Evolutionary conservation across 2,329 filamentous ascomycete species (phyloP), one percentile per base, ranked within the genome.

Genomic region (Boeremia exigua): DNA sequence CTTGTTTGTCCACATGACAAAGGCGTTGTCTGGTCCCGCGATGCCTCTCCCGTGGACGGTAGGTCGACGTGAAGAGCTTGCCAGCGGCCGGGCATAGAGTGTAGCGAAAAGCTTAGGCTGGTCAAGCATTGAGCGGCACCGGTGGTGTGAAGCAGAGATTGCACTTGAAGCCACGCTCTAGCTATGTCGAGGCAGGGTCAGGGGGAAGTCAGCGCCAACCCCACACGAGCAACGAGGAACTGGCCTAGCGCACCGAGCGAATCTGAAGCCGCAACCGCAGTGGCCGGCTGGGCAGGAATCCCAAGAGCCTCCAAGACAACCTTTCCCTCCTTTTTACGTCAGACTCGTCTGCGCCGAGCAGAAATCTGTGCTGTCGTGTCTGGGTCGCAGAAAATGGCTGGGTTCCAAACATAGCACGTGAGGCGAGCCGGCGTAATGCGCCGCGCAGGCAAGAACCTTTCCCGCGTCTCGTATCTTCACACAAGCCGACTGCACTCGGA

Each of bases 71-170:
- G 52, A 49, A 49, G 44, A 55, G 52, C 52, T 46, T 55, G 52
- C 40, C 40, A 17, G 29, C 25, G 28, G 46, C 45, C 52, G 46
- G 39, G 40, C 40, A 34, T 40, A 6, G 19, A 39, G 28, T 48
- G 54, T 57, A 48, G 51, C n/a, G 42, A 44, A 60, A 65, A 62
- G 64, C 64, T 68, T 66, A 51, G 51, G 43, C 19, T 9, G 37
- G 58, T 61, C 60, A 68, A 68, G 66, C 66, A 63, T 60, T 61
- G 34, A 47, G 30, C 30, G 38, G 48, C 27, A 14, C 15, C 36
- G 34, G 36, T 46, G 29, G 53, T 46, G 43, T 8, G 36, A 53
- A 43, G 36, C 45, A 53, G 56, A 66, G 36, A 60, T 61, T 62
- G 58, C 58, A 49, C n/a, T 14, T 23, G 48, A 52, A 45, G 48